Base-by-base conservation (phyloP, 106 monocot species). In the Dioscorea zingiberensis region DNA sequence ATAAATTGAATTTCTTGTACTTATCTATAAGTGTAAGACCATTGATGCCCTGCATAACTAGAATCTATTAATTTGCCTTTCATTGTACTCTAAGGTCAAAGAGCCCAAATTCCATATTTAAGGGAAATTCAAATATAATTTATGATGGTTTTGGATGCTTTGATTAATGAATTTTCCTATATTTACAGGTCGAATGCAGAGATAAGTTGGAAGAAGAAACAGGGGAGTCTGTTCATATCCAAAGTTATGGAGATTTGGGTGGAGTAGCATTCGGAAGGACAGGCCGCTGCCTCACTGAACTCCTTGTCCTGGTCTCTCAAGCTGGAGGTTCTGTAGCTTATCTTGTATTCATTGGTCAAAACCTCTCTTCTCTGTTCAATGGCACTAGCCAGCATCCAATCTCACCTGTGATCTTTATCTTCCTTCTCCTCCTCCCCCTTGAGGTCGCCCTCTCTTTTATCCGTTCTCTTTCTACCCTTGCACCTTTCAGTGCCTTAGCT, bases 321-420 rank as follows among this genome's bases (percentile, higher is more conserved):
- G 82, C 87, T 14, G 87, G 91, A 0, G 91, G 91, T 55, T 78
- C 94, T 14, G 73, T 88, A 16, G 91, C 94, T 48, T 95, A 95
- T 73, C 76, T 95, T 48, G 71, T 95, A 48, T 95, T 95, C 73
- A 91, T 91, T 55, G 87, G 91, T 60, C 90, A 95, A 48, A 95
- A 95, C 61, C 85, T 95, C 47, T 83, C 78, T 29, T 88, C 91
- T 18, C 25, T 85, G n/a, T 82, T 89, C 60, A 27, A 44, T 13
- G 30, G 15, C 60, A 67, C 45, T 15, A 30, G 58, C 53, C 59
- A 63, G 54, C 24, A 58, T 29, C n/a, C 17, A 9, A 67, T 79
- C 53, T 25, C 81, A 12, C 78, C 90, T 18, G 74, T 80, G 11
- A 58, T 71, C 25, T 88, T 88, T 65, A 77, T 95, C 47, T 91